phyloP scores from a whole-genome alignment of 192 early-diverging fungal species.

The Dissophora ornata region DNA sequence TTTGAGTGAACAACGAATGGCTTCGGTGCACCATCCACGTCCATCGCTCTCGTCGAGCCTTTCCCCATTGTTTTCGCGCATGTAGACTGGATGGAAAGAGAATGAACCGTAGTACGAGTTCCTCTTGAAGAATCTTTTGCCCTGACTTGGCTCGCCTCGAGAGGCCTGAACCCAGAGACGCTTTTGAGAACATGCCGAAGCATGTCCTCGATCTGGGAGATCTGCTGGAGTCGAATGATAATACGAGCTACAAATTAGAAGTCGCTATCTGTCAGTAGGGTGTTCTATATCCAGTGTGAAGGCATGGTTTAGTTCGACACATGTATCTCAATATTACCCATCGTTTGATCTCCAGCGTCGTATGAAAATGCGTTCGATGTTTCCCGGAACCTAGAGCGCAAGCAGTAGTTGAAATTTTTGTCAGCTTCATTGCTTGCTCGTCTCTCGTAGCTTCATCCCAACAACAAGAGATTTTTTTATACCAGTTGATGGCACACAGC shows the following conservation, averaged over 20 bases:
- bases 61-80: neutral
- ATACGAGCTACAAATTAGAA: constrained; percentile 48
- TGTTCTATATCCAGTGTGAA: too few species aligned
- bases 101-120: neutral
- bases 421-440: too few species aligned
- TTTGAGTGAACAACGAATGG: neutral
- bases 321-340: too few species aligned
- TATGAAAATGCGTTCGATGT: constrained; percentile 72
- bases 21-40: neutral
- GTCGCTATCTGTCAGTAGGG: too few species aligned
- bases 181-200: constrained; percentile 45
- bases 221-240: constrained; percentile 55
- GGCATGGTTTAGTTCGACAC: too few species aligned
- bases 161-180: constrained; percentile 50
- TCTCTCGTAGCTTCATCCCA: too few species aligned
- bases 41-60: constrained; percentile 1
- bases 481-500: constrained; percentile 68
- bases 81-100: constrained; percentile 11
- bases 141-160: constrained; percentile 47
- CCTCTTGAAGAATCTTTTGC: constrained; percentile 19
- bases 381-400: constrained; percentile 72
- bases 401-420: too few species aligned
- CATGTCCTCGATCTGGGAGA: constrained; percentile 52
- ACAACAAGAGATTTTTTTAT: too few species aligned
- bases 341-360: constrained; percentile 43